Evolutionary conservation across 192 early-diverging fungal genomes (phyloP), one percentile per base, ranked within the genome.

Genomic region (Coemansia reversa): DNA sequence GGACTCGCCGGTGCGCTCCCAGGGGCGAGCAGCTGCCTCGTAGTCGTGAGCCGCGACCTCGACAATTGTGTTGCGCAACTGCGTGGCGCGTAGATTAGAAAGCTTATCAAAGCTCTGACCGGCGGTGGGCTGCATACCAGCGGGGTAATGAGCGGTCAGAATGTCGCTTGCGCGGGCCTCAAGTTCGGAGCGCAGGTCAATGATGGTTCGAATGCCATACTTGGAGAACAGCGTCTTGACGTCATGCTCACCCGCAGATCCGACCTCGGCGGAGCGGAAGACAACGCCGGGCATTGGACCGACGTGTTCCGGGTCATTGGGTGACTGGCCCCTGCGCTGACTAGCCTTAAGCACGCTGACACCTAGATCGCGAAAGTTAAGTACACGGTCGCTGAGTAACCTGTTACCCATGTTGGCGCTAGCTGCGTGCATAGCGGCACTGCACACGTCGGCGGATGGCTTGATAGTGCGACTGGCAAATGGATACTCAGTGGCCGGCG

Each of bases 191-290:
- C 82, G 55, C 53, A 83, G 68, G 32, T 83, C 82, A 23, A 83
- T 76, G 65, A 83, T 83, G 1, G 82, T 83, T 28, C 74, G 76
- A 52, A 83, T 79, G n/a, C 82, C 74, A 50, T 76, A 74, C 29
- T 71, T 62, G 8, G 72, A 74, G 39, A 75, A 67, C 59, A 83
- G 51, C 60, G 57, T 73, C 52, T 76, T 69, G 55, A 79, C 70
- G 65, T 83, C 82, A 32, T 66, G 64, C 58, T 76, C 82, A 28
- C 63, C 49, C 9, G 74, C 82, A 2, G 68, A 69, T 3, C 74
- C 82, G 11, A 79, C 64, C 58, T 74, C 72, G 25, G 82, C 82
- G 19, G 82, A 83, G 16, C 82, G 73, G 51, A 76, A 83, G 18
- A 83, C 68, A 20, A 83, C 72, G 6, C 82, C 72, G 5, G 82